phyloP scores from a whole-genome alignment of 495 filamentous ascomycete species.

The Podospora comata region DNA sequence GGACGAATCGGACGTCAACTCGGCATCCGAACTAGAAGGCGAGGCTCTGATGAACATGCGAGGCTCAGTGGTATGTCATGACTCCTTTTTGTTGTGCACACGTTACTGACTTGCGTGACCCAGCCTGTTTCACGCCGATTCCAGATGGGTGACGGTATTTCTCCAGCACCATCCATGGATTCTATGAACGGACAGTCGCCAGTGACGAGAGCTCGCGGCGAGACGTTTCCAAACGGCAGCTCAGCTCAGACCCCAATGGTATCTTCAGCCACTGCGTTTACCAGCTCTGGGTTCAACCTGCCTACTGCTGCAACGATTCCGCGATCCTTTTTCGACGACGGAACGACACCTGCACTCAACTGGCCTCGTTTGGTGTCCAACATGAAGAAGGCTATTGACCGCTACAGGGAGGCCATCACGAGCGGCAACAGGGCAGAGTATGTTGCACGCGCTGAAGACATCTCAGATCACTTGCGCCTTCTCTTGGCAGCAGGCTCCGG shows the following conservation, averaged over 20 bases:
- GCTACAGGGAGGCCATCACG: constrained; percentile 79
- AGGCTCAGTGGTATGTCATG: constrained; percentile 29
- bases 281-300: constrained; percentile 54
- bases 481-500: constrained; percentile 92
- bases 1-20: constrained; percentile 69
- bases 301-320: constrained; percentile 62
- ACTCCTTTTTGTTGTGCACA: not conserved
- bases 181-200: constrained; percentile 66
- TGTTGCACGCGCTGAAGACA: constrained; percentile 88
- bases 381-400: constrained; percentile 83
- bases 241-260: constrained; percentile 52
- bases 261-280: constrained; percentile 65
- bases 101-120: constrained; percentile 21
- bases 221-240: constrained; percentile 48
- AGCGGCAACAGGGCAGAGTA: constrained; percentile 81
- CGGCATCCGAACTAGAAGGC: constrained; percentile 81
- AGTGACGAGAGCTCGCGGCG: constrained; percentile 42
- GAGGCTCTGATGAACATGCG: constrained; percentile 52
- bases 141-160: constrained; percentile 67
- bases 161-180: constrained; percentile 88
- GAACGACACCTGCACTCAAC: constrained; percentile 66
- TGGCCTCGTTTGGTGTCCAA: constrained; percentile 88
- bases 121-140: constrained; percentile 61
- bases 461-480: constrained; percentile 91
- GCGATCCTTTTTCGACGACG: constrained; percentile 82